Evolutionary conservation across 305 asterid genomes (phyloP).

Genomic region (Caryopteris hybrid): DNA sequence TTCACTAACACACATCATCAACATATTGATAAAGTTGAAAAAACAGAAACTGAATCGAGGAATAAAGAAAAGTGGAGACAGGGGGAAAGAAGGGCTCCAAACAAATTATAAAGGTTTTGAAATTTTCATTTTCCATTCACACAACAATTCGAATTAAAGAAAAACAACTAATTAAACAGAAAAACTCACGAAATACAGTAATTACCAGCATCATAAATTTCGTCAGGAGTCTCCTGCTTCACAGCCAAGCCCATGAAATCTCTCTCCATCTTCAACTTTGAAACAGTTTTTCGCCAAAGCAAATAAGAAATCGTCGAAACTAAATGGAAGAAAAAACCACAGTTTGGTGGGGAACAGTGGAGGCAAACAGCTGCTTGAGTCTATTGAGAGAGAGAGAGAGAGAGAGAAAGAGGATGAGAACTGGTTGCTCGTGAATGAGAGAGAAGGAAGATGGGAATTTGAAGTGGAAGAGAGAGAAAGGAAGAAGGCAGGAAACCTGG

Average conservation of each 20-base stretch:
- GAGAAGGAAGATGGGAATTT: constrained; percentile 18
- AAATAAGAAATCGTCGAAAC: no score
- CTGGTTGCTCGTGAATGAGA: no score
- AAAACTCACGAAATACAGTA: not conserved
- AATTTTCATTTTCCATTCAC: not conserved
- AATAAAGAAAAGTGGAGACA: no score
- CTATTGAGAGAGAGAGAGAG: no score
- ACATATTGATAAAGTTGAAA: no score
- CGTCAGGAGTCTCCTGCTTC: constrained; percentile 57
- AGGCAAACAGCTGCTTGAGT: not conserved
- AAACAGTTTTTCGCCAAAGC: no score
- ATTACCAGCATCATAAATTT: constrained; percentile 54
- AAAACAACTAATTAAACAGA: not conserved
- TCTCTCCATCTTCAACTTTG: constrained; percentile 52
- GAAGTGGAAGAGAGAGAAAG: not conserved
- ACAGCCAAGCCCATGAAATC: constrained; percentile 74
- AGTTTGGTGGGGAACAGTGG: not conserved
- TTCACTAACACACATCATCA: no score
- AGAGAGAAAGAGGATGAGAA: no score
- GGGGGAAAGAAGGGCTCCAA: no score
- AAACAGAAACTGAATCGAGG: not conserved
- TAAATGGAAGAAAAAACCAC: not conserved
- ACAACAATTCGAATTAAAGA: not conserved
- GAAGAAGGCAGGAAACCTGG: not conserved
- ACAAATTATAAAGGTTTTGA: no score